phyloP scores from a whole-genome alignment of 192 early-diverging fungal species.

The Coemansia sp. region DNA sequence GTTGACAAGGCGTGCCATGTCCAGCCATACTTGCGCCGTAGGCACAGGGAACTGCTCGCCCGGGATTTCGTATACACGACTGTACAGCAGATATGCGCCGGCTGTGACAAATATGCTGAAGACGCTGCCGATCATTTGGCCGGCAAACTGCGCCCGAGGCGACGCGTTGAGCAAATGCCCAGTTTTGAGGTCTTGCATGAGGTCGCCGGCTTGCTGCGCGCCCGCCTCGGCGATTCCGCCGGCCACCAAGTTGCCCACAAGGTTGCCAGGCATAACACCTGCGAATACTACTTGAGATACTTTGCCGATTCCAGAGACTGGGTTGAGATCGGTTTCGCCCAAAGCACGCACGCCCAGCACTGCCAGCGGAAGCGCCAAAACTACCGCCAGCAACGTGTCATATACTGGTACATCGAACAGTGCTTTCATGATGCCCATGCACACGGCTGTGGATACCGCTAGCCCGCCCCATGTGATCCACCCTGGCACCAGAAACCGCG shows the following conservation, averaged over 20 bases:
- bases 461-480: conserved; percentile 66
- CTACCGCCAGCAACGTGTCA: conserved; percentile 65
- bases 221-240: conserved; percentile 77
- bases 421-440: conserved; percentile 59
- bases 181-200: conserved; percentile 84
- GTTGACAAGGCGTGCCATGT: conserved; percentile 73
- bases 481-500: conserved; percentile 57
- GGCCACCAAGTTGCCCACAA: conserved; percentile 73
- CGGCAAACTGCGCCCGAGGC: conserved; percentile 80
- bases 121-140: conserved; percentile 76
- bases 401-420: conserved; percentile 69
- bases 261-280: conserved; percentile 64
- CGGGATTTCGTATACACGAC: conserved; percentile 66
- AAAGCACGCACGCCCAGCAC: conserved; percentile 79
- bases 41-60: conserved; percentile 68
- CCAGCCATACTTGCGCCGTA: conserved; percentile 75
- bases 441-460: conserved; percentile 57
- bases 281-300: conserved; percentile 83
- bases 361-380: conserved; percentile 69
- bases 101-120: conserved; percentile 68
- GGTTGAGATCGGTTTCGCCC: conserved; percentile 82
- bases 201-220: conserved; percentile 67
- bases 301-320: conserved; percentile 80
- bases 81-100: conserved; percentile 68
- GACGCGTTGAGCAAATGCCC: conserved; percentile 80